A percentile compares a stretch with the other conserved stretches of the same genome.
phyloP scores from a whole-genome alignment of 257 asterid genomes.

The Nicotiana knightiana region DNA sequence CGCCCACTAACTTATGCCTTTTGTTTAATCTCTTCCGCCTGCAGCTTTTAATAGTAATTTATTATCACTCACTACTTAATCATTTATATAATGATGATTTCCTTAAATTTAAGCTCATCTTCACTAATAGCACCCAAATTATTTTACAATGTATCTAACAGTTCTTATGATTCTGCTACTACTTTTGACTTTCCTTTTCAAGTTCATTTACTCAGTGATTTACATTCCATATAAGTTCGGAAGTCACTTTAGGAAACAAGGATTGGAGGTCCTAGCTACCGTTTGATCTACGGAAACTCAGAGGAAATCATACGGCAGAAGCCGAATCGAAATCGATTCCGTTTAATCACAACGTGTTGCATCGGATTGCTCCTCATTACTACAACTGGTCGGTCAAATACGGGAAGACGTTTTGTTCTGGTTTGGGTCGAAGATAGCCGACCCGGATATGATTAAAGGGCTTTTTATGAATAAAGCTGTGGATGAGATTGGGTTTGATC shows the following conservation, averaged over 20 bases:
- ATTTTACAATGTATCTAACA: constrained; percentile 4
- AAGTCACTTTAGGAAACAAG: constrained; percentile 40
- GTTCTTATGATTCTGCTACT: neutral
- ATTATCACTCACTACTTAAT: neutral
- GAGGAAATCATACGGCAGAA: constrained; percentile 29
- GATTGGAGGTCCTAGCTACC: constrained; percentile 45
- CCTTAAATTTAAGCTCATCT: neutral
- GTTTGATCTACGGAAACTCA: constrained; percentile 47
- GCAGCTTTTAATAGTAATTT: neutral
- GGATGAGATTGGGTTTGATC: constrained; percentile 27
- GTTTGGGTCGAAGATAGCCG: constrained; percentile 47
- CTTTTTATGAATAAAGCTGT: constrained; percentile 29
- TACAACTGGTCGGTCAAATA: constrained; percentile 41
- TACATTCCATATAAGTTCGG: constrained; percentile 38
- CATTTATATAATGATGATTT: neutral
- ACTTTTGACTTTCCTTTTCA: neutral
- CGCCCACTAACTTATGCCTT: neutral
- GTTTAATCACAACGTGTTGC: constrained; percentile 37
- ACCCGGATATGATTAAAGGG: constrained; percentile 43
- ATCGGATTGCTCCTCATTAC: constrained; percentile 45
- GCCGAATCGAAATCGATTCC: constrained; percentile 38
- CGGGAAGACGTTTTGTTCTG: constrained; percentile 43
- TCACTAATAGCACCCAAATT: neutral
- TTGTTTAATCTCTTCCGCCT: constrained; percentile 4
- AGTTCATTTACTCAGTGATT: constrained; percentile 13